A percentile compares a stretch with the other conserved stretches of the same genome.
Conservation (phyloP, 257 asterid genomes). For the Primulina tabacum region DNA sequence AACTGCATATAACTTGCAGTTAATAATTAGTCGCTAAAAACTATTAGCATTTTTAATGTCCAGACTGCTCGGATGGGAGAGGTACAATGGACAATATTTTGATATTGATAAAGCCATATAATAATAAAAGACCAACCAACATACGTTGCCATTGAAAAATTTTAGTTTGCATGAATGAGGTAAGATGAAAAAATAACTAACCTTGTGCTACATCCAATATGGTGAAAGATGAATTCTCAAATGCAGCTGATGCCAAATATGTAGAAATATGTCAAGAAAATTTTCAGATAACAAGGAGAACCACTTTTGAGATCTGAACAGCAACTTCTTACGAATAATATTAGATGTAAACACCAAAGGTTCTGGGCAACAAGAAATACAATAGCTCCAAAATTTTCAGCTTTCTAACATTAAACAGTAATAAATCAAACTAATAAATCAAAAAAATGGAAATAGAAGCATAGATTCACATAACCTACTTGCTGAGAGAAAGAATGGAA, state of each 20-base stretch:
- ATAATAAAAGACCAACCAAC: background rate
- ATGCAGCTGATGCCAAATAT: conserved; percentile 94
- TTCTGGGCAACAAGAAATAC: background rate
- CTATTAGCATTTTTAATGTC: background rate
- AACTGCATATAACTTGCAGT: background rate
- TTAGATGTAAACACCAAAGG: background rate
- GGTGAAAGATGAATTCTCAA: conserved; percentile 81
- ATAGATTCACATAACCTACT: background rate
- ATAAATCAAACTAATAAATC: conserved; percentile 7
- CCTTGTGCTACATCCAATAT: conserved; percentile 99
- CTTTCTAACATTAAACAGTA: background rate
- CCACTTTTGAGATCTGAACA: conserved; percentile 14
- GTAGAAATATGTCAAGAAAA: conserved; percentile 66
- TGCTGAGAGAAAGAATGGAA: background rate
- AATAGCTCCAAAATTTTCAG: conserved; percentile 5
- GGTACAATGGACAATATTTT: conserved; percentile 1
- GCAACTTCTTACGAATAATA: background rate
- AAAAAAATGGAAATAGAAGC: background rate
- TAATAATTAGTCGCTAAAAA: background rate
- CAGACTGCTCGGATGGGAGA: background rate
- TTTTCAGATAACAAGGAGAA: background rate
- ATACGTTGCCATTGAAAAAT: background rate
- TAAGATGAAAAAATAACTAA: conserved; percentile 28
- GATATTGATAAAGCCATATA: background rate
- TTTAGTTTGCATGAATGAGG: conserved; percentile 6